Base-by-base conservation (phyloP, 2,329 filamentous ascomycete genomes). In the Cephalotrichum gorgonifer region DNA sequence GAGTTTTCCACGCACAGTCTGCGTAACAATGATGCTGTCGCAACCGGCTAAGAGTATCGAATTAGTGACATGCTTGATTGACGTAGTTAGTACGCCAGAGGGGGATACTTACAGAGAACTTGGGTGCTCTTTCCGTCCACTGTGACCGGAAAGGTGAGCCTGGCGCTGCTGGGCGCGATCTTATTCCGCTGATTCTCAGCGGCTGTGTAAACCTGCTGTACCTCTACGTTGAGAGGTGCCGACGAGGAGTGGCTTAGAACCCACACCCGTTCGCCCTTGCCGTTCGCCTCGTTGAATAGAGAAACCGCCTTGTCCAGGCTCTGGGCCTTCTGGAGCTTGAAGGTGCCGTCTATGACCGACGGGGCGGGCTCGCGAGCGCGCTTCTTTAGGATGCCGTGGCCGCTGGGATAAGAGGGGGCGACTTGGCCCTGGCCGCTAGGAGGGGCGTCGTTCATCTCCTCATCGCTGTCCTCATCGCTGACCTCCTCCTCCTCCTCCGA, bases 261-360 rank as follows among this genome's bases (percentile, higher is more conserved):
- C 46, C 46, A 48, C 17, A 48, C 33, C 23, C 39, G 38, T 11
- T 38, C 39, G 26, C 46, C 46, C 22, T 43, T 28, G 11, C 17
- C 39, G 8, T 48, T 39, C 17, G 46, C 46, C 12, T 26, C 26
- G 17, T 28, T 25, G n/a, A 42, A 42, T 14, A 43, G 25, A 38
- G 35, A 26, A 17, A 38, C 46, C 12, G 43, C 43, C 14, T 48
- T 23, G 39, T 26, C 38, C 11, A 48, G 15, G 46, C 28, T 48
- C 46, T 48, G 38, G 25, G 46, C 33, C 20, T 42, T 26, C 26
- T 48, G 46, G n/a, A 48, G 46, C 46, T 48, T 48, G 46, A 48
- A 48, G n/a, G 27, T 38, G 25, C 46, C 46, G 4, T 31, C 46
- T 12, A 48, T 48, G 17, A 48, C 46, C n/a, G 46, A 31, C 23